Base-by-base conservation (phyloP, 495 filamentous ascomycete species). In the Podospora appendiculata region DNA sequence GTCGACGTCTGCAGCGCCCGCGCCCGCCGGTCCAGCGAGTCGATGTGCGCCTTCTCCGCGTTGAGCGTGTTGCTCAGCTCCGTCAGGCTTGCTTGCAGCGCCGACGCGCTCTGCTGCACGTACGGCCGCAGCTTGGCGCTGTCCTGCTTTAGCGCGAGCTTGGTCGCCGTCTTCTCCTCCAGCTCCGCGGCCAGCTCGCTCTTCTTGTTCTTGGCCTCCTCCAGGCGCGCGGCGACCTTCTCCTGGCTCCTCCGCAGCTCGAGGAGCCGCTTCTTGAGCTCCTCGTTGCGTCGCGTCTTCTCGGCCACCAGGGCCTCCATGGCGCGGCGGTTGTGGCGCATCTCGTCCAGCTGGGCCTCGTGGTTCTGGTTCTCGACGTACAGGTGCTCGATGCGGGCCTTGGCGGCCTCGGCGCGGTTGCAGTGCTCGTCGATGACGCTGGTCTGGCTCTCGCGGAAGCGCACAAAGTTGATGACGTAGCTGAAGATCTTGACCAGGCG, bases 381-480 rank as follows among this genome's bases (percentile, higher is more conserved):
- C 10, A 96, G 78, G n/a, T 82, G 76, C 69, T 96, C 90, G 61
- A 97, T 95, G 54, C 83, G 82, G 49, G 82, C 71, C 69, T 95
- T 95, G 0, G 87, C 89, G 53, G 77, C 80, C 65, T 97, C 90
- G 14, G 87, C 78, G 58, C 87, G 88, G 73, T 94, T 90, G 72
- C 90, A 92, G 67, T 97, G 88, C 63, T 91, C 85, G 58, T 93
- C 89, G 45, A 96, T 95, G 3, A 89, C 79, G 12, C 74, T 69
- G 7, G 86, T 88, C 70, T 95, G 90, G 50, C 83, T 88, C 71
- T 95, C 91, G 55, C 94, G 87, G 70, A 96, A 98, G 45, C 93
- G 81, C 47, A 96, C 90, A 69, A 98, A 98, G 70, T 98, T 98
- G 70, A 98, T 97, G 48, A 97, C 76, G 63, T 96, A 96, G 32